Conservation (phyloP, 2,329 filamentous ascomycete genomes). For the Acrodontium crateriforme region DNA sequence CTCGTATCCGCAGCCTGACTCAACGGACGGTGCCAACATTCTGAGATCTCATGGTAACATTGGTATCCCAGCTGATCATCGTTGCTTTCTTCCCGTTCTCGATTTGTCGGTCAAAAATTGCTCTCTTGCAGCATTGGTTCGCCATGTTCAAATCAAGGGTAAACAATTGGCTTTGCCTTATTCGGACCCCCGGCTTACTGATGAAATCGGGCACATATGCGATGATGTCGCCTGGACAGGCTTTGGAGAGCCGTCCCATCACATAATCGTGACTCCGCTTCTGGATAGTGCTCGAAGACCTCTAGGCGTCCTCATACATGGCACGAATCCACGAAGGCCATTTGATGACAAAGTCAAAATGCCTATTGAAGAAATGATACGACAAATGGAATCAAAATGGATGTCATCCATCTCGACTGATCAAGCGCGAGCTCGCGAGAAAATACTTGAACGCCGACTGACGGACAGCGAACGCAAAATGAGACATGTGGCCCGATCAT, state of each 20-base stretch:
- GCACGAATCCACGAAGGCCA: slow-evolving; percentile 10
- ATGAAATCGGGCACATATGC: too few species aligned
- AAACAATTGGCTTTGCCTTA: too few species aligned
- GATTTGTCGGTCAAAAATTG: slow-evolving; percentile 3
- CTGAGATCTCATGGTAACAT: slow-evolving; percentile 4
- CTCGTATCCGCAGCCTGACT: slow-evolving; percentile 6
- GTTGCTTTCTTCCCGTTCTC: slow-evolving; percentile 3
- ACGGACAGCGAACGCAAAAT: slow-evolving; percentile 22
- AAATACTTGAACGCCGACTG: slow-evolving; percentile 6
- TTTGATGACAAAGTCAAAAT: slow-evolving; percentile 7
- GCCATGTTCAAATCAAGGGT: slow-evolving; percentile 3
- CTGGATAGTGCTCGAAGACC: slow-evolving; percentile 5
- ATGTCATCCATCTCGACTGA: slow-evolving; percentile 5
- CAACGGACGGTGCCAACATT: slow-evolving; percentile 1
- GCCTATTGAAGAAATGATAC: slow-evolving; percentile 6
- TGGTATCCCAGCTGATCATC: slow-evolving; percentile 6
- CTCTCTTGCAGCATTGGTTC: slow-evolving; percentile 5
- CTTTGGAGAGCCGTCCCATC: slow-evolving; percentile 7
- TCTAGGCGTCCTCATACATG: slow-evolving; percentile 13
- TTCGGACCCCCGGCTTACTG: too few species aligned
- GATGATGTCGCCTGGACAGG: slow-evolving; percentile 12
- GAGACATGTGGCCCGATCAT: slow-evolving; percentile 24
- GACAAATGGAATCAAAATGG: slow-evolving; percentile 10
- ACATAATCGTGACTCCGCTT: slow-evolving; percentile 6
- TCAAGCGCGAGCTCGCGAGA: slow-evolving; percentile 4